A percentile compares a stretch with the other conserved stretches of the same genome.
phyloP scores from a whole-genome alignment of 1,139 yeast species.

The Saccharomycopsis hybrid region DNA sequence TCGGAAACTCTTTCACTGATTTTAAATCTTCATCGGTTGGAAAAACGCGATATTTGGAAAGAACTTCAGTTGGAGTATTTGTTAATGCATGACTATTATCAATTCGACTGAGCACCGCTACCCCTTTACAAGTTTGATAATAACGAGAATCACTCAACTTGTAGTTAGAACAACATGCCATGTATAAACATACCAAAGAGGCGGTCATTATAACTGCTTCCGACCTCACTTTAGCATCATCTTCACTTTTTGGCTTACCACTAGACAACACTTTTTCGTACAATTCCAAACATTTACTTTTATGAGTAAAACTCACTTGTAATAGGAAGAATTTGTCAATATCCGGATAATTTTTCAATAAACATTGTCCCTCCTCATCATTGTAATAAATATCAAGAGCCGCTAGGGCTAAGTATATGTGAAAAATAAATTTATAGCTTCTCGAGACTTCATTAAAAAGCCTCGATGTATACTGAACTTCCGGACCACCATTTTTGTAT shows the following conservation, averaged over 20 bases:
- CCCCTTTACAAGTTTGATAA: conserved; percentile 3
- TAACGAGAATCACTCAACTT: conserved; percentile 6
- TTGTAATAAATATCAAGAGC: conserved; percentile 12
- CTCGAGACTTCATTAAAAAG: conserved; percentile 4
- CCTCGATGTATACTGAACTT: not conserved
- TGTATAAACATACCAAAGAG: conserved; percentile 5
- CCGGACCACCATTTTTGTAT: not conserved
- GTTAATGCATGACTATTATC: conserved; percentile 1
- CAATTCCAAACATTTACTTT: conserved; percentile 7
- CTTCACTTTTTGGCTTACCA: not conserved
- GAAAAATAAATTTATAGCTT: conserved; percentile 7
- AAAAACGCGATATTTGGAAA: not conserved
- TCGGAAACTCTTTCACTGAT: not conserved
- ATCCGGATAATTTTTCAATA: conserved; percentile 2
- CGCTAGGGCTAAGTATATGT: conserved; percentile 9
- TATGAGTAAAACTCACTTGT: conserved; percentile 10
- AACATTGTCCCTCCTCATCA: not conserved
- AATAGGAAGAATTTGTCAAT: conserved; percentile 8
- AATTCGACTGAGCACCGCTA: not conserved
- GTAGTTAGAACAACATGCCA: conserved; percentile 3
- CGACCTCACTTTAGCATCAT: not conserved
- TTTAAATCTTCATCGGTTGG: conserved; percentile 5
- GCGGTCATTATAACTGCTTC: conserved; percentile 10
- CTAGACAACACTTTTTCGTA: not conserved
- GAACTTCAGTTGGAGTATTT: conserved; percentile 1